Evolutionary conservation across 805 yeast species (phyloP), one percentile per base, ranked within the genome.

Genomic region (Metschnikowia picachoensis): DNA sequence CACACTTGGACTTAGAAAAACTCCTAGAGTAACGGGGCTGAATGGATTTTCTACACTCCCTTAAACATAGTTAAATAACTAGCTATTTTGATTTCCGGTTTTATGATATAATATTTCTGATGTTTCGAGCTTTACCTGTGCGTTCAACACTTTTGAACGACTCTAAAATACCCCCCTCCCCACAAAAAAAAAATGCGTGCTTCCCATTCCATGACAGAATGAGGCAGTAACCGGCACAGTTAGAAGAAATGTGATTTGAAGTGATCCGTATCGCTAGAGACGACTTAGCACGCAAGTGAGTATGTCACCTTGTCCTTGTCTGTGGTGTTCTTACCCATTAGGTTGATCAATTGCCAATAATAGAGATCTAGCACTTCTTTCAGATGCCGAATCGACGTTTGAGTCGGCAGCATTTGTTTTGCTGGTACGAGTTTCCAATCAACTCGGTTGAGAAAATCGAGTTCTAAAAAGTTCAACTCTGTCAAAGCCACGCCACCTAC

Each of bases 401-500:
- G 50, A 28, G 57, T 57, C 25, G 50, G 50, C 46, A 50, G 59
- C 6, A 59, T 38, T 29, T 60, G 68, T 46, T 65, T 68, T 4
- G 68, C 68, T 1, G 77, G 77, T n/a, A 72, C 60, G 36, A 73
- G 65, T 41, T 63, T 73, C 79, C 94, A 92, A 48, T 82, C 80
- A 9, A 92, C 92, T 50, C 90, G 73, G 40, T 78, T 77, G 37
- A 92, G 74, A 58, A 94, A 90, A 64, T 94, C 98, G 43, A 86
- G 82, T 61, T 92, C 99, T 39, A 92, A 72, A 45, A 92, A 75
- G 64, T 94, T 94, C 54, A 91, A 71, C 61, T 90, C 97, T 48
- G 82, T 76, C 39, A 85, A 69, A 36, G 88, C 88, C 4, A 90
- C 85, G 49, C 99, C 98, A 3, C 99, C 99, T 15, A 94, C 97